A percentile compares a stretch with the other conserved stretches of the same genome.
These are phyloP conservation scores for Lachancea dasiensis DNA, from an alignment of 805 yeast species.

Conservation along the genomic window DNA sequence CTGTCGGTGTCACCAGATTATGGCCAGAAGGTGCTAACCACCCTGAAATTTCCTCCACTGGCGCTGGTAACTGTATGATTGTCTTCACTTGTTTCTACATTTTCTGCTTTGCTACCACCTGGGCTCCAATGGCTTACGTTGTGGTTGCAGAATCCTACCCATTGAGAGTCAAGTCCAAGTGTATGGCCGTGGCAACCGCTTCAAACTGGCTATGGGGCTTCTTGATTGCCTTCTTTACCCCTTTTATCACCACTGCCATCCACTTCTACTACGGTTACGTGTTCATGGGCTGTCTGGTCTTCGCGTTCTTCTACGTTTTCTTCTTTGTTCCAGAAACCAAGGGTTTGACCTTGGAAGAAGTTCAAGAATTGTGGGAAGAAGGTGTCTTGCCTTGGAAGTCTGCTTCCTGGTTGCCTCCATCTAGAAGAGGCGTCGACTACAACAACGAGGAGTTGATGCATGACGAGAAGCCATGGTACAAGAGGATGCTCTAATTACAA, in stretches of 20 bases:
- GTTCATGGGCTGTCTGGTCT: constrained; percentile 49
- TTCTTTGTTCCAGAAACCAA: constrained; percentile 69
- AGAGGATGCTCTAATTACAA: constrained; percentile 13
- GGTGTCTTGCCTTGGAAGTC: constrained; percentile 41
- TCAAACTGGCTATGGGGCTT: constrained; percentile 64
- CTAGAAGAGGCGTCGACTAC: constrained; percentile 27
- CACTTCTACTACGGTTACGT: constrained; percentile 65
- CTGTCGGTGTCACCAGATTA: constrained; percentile 50
- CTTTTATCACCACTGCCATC: constrained; percentile 56
- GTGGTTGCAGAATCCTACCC: constrained; percentile 67
- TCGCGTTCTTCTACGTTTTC: constrained; percentile 54
- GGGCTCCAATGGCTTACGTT: constrained; percentile 66
- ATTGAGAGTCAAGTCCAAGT: constrained; percentile 58
- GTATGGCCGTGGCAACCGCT: constrained; percentile 52
- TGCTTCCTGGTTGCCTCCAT: constrained; percentile 44
- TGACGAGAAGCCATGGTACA: constrained; percentile 25
- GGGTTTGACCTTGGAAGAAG: constrained; percentile 75
- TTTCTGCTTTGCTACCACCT: constrained; percentile 66
- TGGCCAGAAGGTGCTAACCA: constrained; percentile 34
- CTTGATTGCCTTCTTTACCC: constrained; percentile 62
- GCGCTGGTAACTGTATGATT: constrained; percentile 66
- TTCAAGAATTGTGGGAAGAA: constrained; percentile 51
- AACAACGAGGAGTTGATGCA: constrained; percentile 23
- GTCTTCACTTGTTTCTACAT: constrained; percentile 63
- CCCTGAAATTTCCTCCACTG: constrained; percentile 41